Evolutionary conservation across 768 basidiomycete genomes (phyloP).

Genomic region (Macrolepiota albuminosa): DNA sequence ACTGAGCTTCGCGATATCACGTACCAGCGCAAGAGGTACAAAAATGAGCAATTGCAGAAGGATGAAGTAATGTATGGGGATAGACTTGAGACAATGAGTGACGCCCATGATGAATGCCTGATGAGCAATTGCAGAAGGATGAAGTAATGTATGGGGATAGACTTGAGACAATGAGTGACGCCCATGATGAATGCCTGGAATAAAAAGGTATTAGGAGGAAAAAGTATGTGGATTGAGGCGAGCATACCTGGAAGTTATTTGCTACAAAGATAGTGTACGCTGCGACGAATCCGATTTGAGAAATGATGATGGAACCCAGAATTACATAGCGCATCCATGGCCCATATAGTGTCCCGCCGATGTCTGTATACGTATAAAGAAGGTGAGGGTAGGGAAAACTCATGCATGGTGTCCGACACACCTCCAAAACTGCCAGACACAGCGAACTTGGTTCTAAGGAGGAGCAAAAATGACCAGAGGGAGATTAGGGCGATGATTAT

Average conservation of each 20-base stretch:
- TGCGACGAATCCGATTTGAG: constrained; percentile 83
- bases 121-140: constrained; percentile 81
- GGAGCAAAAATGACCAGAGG: constrained; percentile 88
- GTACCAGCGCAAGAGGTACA: constrained; percentile 82
- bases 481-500: constrained; percentile 81
- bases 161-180: constrained; percentile 66
- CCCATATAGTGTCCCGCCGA: constrained; percentile 90
- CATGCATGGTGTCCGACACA: constrained; percentile 29
- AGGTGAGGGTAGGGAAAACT: background rate
- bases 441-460: constrained; percentile 82
- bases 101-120: constrained; percentile 82
- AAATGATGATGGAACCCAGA: constrained; percentile 80
- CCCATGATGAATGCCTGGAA: constrained; percentile 79
- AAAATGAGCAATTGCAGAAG: constrained; percentile 80
- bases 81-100: constrained; percentile 62
- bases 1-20: constrained; percentile 93
- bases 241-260: constrained; percentile 65
- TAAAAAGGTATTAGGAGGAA: background rate
- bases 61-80: constrained; percentile 79
- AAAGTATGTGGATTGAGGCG: background rate
- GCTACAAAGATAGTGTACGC: constrained; percentile 97
- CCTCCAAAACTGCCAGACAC: constrained; percentile 94
- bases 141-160: constrained; percentile 69
- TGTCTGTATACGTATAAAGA: constrained; percentile 46
- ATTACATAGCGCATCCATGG: constrained; percentile 91